Percentiles rank a stretch among this genome's conserved stretches.
Conservation (phyloP, 495 filamentous ascomycete species). For the Penicillium pulvis region DNA sequence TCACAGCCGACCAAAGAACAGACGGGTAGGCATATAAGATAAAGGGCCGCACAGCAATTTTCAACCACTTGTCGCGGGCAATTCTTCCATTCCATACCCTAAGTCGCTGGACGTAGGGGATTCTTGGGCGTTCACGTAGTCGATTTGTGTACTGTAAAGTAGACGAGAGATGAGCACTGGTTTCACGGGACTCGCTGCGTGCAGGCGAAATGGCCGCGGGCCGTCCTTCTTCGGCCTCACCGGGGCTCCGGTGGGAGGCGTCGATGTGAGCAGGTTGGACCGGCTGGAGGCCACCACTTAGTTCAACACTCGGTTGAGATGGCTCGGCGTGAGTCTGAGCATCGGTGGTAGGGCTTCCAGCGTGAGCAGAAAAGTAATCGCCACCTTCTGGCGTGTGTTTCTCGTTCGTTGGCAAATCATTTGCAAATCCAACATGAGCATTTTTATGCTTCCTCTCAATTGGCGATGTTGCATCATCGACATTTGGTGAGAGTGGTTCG, state of each 20-base stretch:
- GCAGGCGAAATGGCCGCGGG: conserved; percentile 27
- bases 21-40: conserved; percentile 85
- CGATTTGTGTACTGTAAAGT: conserved; percentile 58
- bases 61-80: conserved; percentile 74
- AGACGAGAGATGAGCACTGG: conserved; percentile 25
- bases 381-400: conserved; percentile 11
- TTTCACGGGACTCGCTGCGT: conserved; percentile 36
- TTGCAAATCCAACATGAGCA: conserved; percentile 60
- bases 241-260: conserved; percentile 5
- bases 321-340: conserved; percentile 9
- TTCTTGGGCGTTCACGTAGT: conserved; percentile 59
- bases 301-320: not conserved
- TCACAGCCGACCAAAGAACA: conserved; percentile 84
- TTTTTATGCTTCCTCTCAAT: conserved; percentile 28
- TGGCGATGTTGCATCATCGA: conserved; percentile 6
- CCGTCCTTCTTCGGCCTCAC: conserved; percentile 30
- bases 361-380: not conserved
- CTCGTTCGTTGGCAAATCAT: conserved; percentile 28
- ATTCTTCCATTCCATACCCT: conserved; percentile 77
- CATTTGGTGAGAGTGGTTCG: conserved; percentile 13
- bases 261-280: conserved; percentile 10
- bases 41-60: conserved; percentile 75
- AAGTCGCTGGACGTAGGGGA: conserved; percentile 71
- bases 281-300: conserved; percentile 4
- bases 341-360: not conserved